Evolutionary conservation across 2,329 filamentous ascomycete species (phyloP).

Genomic region (Pseudocercospora cruenta): DNA sequence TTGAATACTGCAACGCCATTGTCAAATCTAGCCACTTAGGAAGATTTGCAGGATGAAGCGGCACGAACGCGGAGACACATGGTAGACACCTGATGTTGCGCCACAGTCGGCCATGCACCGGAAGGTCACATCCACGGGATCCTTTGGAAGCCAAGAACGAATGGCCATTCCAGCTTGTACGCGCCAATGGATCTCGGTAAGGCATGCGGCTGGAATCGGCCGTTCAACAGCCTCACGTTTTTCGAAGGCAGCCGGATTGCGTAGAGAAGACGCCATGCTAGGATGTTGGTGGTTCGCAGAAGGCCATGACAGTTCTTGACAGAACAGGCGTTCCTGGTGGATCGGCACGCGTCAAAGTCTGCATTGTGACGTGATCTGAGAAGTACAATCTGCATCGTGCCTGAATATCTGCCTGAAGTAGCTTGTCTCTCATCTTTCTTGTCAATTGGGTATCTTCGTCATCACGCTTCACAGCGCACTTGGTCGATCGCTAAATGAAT

Average conservation of each 20-base stretch:
- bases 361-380: neutral
- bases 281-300: too few species aligned
- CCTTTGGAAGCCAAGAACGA: neutral
- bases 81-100: neutral
- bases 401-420: neutral
- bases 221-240: neutral
- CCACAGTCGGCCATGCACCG: neutral
- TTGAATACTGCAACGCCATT: neutral
- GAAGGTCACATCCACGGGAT: neutral
- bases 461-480: neutral
- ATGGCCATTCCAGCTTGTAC: neutral
- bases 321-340: neutral
- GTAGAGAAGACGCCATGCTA: neutral
- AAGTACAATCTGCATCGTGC: neutral
- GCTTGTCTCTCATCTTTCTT: neutral
- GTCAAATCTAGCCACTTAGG: neutral
- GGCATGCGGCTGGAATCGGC: neutral
- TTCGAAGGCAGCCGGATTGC: neutral
- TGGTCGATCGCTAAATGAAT: neutral
- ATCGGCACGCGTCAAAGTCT: neutral
- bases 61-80: neutral
- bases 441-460: neutral
- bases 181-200: neutral
- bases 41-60: neutral
- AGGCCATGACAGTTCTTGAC: neutral